Evolutionary conservation across 345 rosid genomes (phyloP), one percentile per base, ranked within the genome.

Genomic region (Eucalyptus sp.): DNA sequence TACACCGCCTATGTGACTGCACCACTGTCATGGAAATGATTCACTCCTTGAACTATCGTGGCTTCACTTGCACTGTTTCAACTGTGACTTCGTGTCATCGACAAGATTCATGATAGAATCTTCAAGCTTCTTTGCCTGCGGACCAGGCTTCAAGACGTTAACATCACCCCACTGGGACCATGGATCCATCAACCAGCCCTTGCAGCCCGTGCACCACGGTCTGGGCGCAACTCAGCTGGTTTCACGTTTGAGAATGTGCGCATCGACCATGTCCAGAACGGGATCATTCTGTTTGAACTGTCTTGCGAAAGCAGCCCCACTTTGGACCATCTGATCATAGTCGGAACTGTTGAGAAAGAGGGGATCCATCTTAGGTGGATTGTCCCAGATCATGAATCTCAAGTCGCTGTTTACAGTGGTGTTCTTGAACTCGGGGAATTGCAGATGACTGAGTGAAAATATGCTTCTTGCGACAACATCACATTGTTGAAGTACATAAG

Each of bases 321-420:
- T 97, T 80, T 94, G 94, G 85, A 93, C 94, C 97, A 98, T 94
- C 64, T 91, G 93, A 22, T 95, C 92, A 76, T 93, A 96, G 90
- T 98, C 96, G 3, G 96, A 93, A 31, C 84, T 27, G 56, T 90
- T 93, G n/a, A 98, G 95, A 91, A 93, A 94, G 86, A 94, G 96
- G 18, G 99, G 99, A 68, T 96, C 98, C 99, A 96, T 97, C 92
- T 96, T 96, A 3, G 99, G 99, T n/a, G 99, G 99, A 92, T 94
- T 96, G 91, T 98, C 99, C 99, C 99, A 98, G 56, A 97, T 92
- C 97, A 96, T 96, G 88, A 93, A 98, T 50, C 99, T 91, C 87
- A 98, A 93, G 91, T 98, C 98, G 27, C 93, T 93, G 91, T 97
- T 98, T 51, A 98, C 93, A 9, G 97, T 96, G 3, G 99, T 95